phyloP scores from a whole-genome alignment of 257 asterid species.

The Thymus quinquecostatus region DNA sequence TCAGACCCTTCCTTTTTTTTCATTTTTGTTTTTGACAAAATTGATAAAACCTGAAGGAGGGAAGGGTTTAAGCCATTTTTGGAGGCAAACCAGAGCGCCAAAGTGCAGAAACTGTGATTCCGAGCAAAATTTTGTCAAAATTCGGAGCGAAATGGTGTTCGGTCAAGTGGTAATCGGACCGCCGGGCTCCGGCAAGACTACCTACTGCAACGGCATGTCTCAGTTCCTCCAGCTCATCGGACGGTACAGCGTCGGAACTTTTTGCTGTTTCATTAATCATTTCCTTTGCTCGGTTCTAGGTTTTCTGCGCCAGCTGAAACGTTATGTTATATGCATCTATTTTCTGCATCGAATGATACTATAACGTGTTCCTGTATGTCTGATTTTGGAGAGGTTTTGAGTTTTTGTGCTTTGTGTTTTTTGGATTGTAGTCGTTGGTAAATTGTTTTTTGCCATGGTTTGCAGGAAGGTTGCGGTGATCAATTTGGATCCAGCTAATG shows the following conservation, averaged over 20 bases:
- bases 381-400: not conserved
- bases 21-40: not conserved
- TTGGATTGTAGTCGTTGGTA: not conserved
- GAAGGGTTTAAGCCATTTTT: slow-evolving; percentile 8
- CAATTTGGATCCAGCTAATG: slow-evolving; percentile 97
- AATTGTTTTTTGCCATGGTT: slow-evolving; percentile 8
- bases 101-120: not conserved
- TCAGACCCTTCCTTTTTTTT: no score
- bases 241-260: slow-evolving; percentile 48
- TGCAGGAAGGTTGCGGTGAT: slow-evolving; percentile 96
- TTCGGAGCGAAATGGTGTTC: slow-evolving; percentile 61
- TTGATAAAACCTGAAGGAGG: not conserved
- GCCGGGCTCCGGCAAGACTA: slow-evolving; percentile 98
- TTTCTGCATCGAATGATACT: not conserved
- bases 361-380: not conserved
- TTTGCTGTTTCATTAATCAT: not conserved
- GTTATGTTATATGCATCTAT: slow-evolving; percentile 8
- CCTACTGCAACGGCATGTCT: slow-evolving; percentile 99
- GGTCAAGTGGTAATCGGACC: slow-evolving; percentile 99
- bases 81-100: not conserved
- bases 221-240: slow-evolving; percentile 92
- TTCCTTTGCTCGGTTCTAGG: not conserved
- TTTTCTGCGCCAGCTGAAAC: slow-evolving; percentile 10
- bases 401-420: not conserved
- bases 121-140: not conserved